Base-by-base conservation (phyloP, 768 basidiomycete genomes). In the Termitomyces eurrhizus region DNA sequence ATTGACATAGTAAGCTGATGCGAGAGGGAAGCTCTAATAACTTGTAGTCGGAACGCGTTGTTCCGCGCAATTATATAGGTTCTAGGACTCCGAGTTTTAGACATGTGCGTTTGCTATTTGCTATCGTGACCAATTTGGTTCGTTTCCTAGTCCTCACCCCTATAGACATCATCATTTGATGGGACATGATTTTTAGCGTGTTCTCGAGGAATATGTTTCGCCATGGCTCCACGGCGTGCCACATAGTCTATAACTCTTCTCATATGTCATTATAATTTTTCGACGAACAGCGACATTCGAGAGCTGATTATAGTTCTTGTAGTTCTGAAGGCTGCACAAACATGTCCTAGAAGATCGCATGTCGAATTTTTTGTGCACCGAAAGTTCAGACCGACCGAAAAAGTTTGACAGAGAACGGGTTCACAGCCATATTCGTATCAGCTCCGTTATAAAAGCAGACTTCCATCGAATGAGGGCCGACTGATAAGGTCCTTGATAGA, bases 261-360 rank as follows among this genome's bases (percentile, higher is more conserved):
- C 4, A n/a, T 42, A 39, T 37, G n/a, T 16, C 46, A 52, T 45
- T 41, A n/a, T 18, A 8, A n/a, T 2, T 42, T 14, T 16, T 2
- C 16, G 39, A 7, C 14, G 75, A 56, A 29, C 29, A 29, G 29
- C 29, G 29, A 29, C 2, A 76, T 72, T 4, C 82, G 81, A 4
- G 75, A 79, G 36, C 60, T 70, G 3, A 67, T 87, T 37, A 81
- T 81, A 3, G 62, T 68, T 8, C 78, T 83, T 37, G 81, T 81
- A 3, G 62, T 68, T 8, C 78, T 83, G 42, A 70, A 74, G 48
- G 48, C 78, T 85, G 73, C 76, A 80, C 59, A 77, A 80, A 49
- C 72, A 78, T 56, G 75, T 84, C 59, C 69, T 85, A 53, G 64
- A 66, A 37, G 78, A 81, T 59, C 73, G 74, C 21, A 68, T 69